A percentile compares a stretch with the other conserved stretches of the same genome.
Conservation (phyloP, 140 eudicot genomes). For the Erigeron philadelphicus region DNA sequence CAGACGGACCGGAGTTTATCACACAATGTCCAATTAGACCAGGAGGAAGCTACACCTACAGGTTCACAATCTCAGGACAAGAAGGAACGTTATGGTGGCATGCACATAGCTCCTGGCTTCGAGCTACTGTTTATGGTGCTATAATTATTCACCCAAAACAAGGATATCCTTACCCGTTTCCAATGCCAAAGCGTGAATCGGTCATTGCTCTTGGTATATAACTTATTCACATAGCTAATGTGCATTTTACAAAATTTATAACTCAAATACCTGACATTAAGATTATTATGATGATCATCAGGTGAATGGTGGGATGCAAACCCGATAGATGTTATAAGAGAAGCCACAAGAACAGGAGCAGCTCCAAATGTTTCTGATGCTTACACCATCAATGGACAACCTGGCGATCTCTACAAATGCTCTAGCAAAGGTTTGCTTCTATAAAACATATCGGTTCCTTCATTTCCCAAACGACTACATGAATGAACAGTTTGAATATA, state of each 20-base stretch:
- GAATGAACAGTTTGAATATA: too few species aligned
- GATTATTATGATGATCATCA: slow-evolving; percentile 33
- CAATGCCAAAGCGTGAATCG: slow-evolving; percentile 72
- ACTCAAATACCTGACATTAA: not conserved
- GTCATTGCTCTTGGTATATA: slow-evolving; percentile 64
- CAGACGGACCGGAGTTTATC: slow-evolving; percentile 92
- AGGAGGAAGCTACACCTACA: slow-evolving; percentile 78
- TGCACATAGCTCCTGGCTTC: slow-evolving; percentile 91
- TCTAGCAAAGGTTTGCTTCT: slow-evolving; percentile 65
- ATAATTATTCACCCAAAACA: slow-evolving; percentile 61
- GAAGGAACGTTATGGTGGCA: slow-evolving; percentile 99
- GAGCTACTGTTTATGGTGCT: slow-evolving; percentile 93
- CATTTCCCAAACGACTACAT: too few species aligned
- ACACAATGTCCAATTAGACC: slow-evolving; percentile 97
- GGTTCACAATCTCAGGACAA: slow-evolving; percentile 72
- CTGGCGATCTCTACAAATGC: slow-evolving; percentile 90
- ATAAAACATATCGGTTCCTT: not conserved
- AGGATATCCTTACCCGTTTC: slow-evolving; percentile 73
- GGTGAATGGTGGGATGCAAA: slow-evolving; percentile 99
- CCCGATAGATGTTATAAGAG: slow-evolving; percentile 66
- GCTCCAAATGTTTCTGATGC: slow-evolving; percentile 94
- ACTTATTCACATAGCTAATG: not conserved
- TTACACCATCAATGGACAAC: slow-evolving; percentile 92
- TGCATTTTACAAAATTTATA: not conserved
- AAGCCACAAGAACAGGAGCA: slow-evolving; percentile 82